A percentile compares a stretch with the other conserved stretches of the same genome.
Conservation (phyloP, 495 filamentous ascomycete genomes). For the Daldinia grandis region DNA sequence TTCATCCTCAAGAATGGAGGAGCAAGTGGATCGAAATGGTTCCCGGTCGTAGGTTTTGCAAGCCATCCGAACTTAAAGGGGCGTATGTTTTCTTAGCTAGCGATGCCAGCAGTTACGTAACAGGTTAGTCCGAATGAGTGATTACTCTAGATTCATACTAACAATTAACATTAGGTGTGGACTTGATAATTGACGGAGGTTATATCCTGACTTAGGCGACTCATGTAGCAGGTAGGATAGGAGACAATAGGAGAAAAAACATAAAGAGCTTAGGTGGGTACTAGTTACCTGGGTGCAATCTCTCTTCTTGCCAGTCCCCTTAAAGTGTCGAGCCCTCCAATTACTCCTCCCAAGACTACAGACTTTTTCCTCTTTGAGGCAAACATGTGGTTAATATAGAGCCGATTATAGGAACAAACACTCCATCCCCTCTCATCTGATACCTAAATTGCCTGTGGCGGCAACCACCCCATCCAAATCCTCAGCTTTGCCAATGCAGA, state of each 20-base stretch:
- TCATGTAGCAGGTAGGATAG: background rate
- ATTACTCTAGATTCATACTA: background rate
- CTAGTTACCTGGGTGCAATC: background rate
- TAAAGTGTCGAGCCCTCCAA: too few relatives aligned
- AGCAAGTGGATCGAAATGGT: conserved; percentile 38
- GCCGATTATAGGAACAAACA: background rate
- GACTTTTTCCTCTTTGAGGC: too few relatives aligned
- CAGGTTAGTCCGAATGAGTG: conserved; percentile 17
- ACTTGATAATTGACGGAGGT: conserved; percentile 52
- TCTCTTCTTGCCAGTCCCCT: too few relatives aligned
- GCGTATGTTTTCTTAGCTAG: conserved; percentile 71
- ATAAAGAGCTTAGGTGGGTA: background rate
- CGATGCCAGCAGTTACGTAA: conserved; percentile 62
- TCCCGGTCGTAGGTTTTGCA: conserved; percentile 46
- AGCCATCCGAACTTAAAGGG: conserved; percentile 73
- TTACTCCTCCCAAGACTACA: too few relatives aligned
- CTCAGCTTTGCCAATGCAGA: background rate
- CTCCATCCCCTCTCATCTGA: too few relatives aligned
- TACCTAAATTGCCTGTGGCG: background rate
- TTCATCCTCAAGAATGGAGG: conserved; percentile 42
- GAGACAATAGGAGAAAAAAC: background rate
- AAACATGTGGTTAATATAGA: background rate
- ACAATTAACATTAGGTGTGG: conserved; percentile 16
- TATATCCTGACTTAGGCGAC: conserved; percentile 54
- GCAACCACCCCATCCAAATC: background rate